phyloP scores from a whole-genome alignment of 257 asterid genomes.

The Nicotiana tabacum region DNA sequence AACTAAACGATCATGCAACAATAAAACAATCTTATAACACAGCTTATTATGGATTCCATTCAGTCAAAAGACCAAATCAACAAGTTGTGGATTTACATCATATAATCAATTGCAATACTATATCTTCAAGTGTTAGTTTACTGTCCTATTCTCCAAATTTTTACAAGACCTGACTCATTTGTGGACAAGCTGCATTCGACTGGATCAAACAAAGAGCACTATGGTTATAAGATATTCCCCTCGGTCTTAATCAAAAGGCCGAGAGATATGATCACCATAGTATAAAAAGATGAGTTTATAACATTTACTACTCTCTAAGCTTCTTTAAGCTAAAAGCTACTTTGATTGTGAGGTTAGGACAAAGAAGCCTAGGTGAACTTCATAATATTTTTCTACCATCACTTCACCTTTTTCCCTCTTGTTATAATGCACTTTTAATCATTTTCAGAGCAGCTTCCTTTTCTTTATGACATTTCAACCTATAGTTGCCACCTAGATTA shows the following conservation, averaged over 20 bases:
- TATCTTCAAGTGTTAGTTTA: not conserved
- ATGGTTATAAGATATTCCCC: not conserved
- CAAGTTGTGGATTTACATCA: not conserved
- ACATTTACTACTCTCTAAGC: not conserved
- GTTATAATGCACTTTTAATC: not conserved
- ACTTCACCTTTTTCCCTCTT: not conserved
- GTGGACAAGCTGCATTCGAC: not conserved
- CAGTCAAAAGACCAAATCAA: not conserved
- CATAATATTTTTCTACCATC: not conserved
- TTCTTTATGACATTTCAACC: not conserved
- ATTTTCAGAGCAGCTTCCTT: not conserved
- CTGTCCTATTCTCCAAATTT: not conserved
- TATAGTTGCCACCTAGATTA: too few species aligned
- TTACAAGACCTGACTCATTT: not conserved
- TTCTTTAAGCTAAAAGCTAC: not conserved
- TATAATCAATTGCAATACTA: not conserved
- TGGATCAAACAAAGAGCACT: not conserved
- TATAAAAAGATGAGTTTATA: not conserved
- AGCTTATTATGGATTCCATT: not conserved
- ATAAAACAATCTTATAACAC: not conserved
- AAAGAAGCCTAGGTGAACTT: not conserved
- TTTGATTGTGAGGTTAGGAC: not conserved
- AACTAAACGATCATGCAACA: not conserved
- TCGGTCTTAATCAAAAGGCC: not conserved
- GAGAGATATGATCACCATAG: not conserved